Evolutionary conservation across 179 eudicot species (phyloP).

Genomic region (Beta corolliflora): DNA sequence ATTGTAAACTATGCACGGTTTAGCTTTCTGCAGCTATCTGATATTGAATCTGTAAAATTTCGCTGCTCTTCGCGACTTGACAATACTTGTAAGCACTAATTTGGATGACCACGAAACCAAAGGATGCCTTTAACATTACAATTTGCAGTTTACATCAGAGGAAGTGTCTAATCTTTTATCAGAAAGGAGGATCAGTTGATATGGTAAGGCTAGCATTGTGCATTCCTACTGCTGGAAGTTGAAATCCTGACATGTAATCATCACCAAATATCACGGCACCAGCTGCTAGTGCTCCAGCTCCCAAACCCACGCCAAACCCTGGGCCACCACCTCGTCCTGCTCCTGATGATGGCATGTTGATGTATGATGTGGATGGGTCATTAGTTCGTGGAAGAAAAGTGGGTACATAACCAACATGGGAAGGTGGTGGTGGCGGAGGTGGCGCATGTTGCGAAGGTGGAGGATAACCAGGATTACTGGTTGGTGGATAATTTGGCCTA

Average conservation of each 20-base stretch:
- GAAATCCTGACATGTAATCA: constrained; percentile 64
- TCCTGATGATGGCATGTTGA: constrained; percentile 56
- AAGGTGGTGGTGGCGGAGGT: constrained; percentile 50
- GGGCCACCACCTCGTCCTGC: constrained; percentile 46
- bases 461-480: constrained; percentile 29
- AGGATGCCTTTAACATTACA: constrained; percentile 3
- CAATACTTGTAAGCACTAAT: not conserved
- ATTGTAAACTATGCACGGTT: not conserved
- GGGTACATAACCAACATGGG: constrained; percentile 52
- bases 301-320: constrained; percentile 69
- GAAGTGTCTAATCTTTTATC: not conserved
- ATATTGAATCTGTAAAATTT: not conserved
- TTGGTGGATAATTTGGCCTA: constrained; percentile 28
- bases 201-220: constrained; percentile 46
- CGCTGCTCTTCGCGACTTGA: not conserved
- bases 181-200: constrained; percentile 60
- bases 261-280: constrained; percentile 79
- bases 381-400: constrained; percentile 43
- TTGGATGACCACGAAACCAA: not conserved
- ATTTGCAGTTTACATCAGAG: not conserved
- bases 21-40: not conserved
- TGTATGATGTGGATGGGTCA: constrained; percentile 40
- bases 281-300: constrained; percentile 80
- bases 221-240: constrained; percentile 43
- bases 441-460: constrained; percentile 40